Percentiles rank a stretch among this genome's conserved stretches.
Conservation (phyloP, 2,329 filamentous ascomycete species). For the Daldinia sp. region DNA sequence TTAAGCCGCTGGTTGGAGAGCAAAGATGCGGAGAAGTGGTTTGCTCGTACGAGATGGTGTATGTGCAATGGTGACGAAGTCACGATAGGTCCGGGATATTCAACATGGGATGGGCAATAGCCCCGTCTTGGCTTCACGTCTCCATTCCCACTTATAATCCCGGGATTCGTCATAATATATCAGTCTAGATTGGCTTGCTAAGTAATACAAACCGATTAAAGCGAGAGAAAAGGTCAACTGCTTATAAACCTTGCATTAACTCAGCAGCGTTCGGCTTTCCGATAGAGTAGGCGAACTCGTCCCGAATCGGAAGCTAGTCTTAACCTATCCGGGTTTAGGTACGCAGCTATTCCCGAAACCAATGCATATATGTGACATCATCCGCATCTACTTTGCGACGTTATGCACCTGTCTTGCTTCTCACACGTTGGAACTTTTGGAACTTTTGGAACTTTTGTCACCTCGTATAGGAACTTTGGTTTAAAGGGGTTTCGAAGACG, state of each 20-base stretch:
- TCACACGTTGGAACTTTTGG: not conserved
- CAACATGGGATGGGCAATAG: not conserved
- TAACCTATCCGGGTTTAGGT: not conserved
- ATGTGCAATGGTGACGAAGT: not conserved
- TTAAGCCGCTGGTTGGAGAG: not conserved
- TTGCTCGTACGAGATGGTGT: not conserved
- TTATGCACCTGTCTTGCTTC: not conserved
- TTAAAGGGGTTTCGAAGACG: not conserved
- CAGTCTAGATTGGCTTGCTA: not conserved
- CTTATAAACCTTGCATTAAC: constrained; percentile 3
- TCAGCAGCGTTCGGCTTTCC: not conserved
- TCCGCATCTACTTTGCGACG: not conserved
- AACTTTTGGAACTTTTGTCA: not conserved
- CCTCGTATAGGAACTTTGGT: not conserved
- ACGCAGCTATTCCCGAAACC: not conserved
- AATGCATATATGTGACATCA: not conserved
- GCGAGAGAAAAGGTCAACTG: not conserved
- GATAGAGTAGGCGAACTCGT: not conserved
- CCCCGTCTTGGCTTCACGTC: not conserved
- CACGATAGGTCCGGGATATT: not conserved
- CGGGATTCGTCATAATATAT: not conserved
- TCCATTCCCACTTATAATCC: not conserved
- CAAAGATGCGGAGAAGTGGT: not conserved
- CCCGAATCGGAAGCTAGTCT: not conserved
- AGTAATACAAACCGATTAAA: not conserved